Conservation (phyloP, 768 basidiomycete genomes). For the Leucocoprinus sp. region DNA sequence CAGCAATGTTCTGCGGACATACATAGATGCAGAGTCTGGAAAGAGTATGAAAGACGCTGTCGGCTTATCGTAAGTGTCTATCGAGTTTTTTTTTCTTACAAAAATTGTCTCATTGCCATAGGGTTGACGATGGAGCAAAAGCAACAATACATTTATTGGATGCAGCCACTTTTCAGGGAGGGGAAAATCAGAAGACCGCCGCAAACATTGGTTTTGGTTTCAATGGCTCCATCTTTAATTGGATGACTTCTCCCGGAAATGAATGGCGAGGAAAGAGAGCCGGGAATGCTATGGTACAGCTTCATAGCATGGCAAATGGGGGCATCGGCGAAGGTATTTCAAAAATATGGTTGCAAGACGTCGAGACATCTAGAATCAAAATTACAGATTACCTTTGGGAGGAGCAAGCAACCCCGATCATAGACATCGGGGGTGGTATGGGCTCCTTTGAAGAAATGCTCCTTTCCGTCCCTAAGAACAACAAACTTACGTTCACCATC, state of each 20-base stretch:
- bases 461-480: neutral
- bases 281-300: slow-evolving; percentile 7
- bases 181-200: neutral
- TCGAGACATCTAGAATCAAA: neutral
- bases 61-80: slow-evolving; percentile 2
- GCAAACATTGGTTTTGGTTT: slow-evolving; percentile 4
- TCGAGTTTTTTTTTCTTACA: neutral
- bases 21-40: neutral
- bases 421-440: slow-evolving; percentile 5
- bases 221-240: slow-evolving; percentile 1
- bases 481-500: neutral
- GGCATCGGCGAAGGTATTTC: slow-evolving; percentile 1
- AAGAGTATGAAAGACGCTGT: slow-evolving; percentile 2
- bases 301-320: slow-evolving; percentile 4
- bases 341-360: no score
- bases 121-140: slow-evolving; percentile 8
- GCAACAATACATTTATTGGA: slow-evolving; percentile 3
- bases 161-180: neutral
- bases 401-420: neutral
- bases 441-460: slow-evolving; percentile 2
- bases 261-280: slow-evolving; percentile 4
- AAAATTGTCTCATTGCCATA: neutral
- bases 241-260: slow-evolving; percentile 8
- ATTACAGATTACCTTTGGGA: slow-evolving; percentile 6
- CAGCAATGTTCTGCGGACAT: neutral